phyloP scores from a whole-genome alignment of 2,329 filamentous ascomycete genomes.

The Pleoardoris graminearum region DNA sequence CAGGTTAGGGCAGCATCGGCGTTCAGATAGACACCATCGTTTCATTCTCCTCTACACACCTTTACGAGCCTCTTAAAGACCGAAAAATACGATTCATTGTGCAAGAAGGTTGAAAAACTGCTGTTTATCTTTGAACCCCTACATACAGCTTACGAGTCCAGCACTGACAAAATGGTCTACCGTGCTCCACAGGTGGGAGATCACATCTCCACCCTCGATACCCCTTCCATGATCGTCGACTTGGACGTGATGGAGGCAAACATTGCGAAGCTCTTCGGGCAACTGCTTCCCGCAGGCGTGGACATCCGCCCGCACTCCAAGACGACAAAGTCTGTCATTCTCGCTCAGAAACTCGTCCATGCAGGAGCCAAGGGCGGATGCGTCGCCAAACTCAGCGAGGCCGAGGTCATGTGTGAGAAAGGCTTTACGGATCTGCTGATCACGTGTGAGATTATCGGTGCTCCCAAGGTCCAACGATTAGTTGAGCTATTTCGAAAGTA shows the following conservation, averaged over 20 bases:
- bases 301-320: slow-evolving; percentile 58
- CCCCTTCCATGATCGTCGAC: slow-evolving; percentile 60
- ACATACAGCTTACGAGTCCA: too few species aligned
- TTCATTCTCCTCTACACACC: not conserved
- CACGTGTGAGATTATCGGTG: slow-evolving; percentile 56
- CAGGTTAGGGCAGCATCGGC: slow-evolving; percentile 2
- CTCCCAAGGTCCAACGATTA: slow-evolving; percentile 52
- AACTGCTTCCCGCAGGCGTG: slow-evolving; percentile 52
- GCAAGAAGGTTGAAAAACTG: too few species aligned
- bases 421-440: slow-evolving; percentile 57
- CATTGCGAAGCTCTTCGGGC: slow-evolving; percentile 52
- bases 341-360: slow-evolving; percentile 50
- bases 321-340: slow-evolving; percentile 55
- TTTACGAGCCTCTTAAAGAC: not conserved
- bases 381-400: slow-evolving; percentile 56
- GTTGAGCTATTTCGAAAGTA: slow-evolving; percentile 51
- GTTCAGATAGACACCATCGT: not conserved
- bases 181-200: slow-evolving; percentile 51
- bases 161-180: slow-evolving; percentile 18
- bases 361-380: slow-evolving; percentile 57
- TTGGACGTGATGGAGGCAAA: slow-evolving; percentile 58
- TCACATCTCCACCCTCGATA: slow-evolving; percentile 52
- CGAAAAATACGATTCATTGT: too few species aligned
- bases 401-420: slow-evolving; percentile 43
- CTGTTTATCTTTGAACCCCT: too few species aligned